Percentiles rank a stretch among this genome's conserved stretches.
phyloP scores from a whole-genome alignment of 2,329 filamentous ascomycete species.

The Metarhizium album region DNA sequence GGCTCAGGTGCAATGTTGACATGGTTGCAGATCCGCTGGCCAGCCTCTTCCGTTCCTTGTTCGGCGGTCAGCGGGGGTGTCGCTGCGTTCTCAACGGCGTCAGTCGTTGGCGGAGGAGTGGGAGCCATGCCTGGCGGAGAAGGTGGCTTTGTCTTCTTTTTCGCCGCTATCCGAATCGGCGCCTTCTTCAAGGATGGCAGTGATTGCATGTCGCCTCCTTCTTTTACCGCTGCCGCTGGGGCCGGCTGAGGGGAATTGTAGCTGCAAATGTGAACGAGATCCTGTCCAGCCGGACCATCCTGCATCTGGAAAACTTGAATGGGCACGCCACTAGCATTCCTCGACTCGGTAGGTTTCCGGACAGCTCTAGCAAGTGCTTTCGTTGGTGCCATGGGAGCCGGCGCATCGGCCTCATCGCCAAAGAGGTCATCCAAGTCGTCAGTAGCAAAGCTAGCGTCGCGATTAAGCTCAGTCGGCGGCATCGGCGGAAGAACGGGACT shows the following conservation, averaged over 20 bases:
- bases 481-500: slow-evolving; percentile 66
- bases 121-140: slow-evolving; percentile 19
- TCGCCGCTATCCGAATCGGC: slow-evolving; percentile 8
- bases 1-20: slow-evolving; percentile 5
- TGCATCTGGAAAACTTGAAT: slow-evolving; percentile 34
- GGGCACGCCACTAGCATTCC: slow-evolving; percentile 25
- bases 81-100: slow-evolving; percentile 21
- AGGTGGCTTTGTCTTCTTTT: slow-evolving; percentile 12
- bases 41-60: neutral
- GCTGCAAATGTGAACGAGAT: slow-evolving; percentile 25
- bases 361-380: slow-evolving; percentile 15
- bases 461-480: slow-evolving; percentile 47
- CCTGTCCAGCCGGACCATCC: slow-evolving; percentile 23
- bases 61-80: slow-evolving; percentile 14
- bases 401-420: slow-evolving; percentile 45
- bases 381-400: slow-evolving; percentile 21
- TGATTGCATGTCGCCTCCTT: slow-evolving; percentile 10
- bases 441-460: slow-evolving; percentile 79
- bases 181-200: slow-evolving; percentile 16
- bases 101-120: slow-evolving; percentile 30
- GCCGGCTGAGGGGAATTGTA: slow-evolving; percentile 17
- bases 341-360: slow-evolving; percentile 18
- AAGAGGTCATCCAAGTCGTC: slow-evolving; percentile 61
- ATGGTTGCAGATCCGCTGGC: slow-evolving; percentile 7
- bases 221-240: slow-evolving; percentile 6